Conservation (phyloP, 495 filamentous ascomycete species). For the Aspergillus ostianus region DNA sequence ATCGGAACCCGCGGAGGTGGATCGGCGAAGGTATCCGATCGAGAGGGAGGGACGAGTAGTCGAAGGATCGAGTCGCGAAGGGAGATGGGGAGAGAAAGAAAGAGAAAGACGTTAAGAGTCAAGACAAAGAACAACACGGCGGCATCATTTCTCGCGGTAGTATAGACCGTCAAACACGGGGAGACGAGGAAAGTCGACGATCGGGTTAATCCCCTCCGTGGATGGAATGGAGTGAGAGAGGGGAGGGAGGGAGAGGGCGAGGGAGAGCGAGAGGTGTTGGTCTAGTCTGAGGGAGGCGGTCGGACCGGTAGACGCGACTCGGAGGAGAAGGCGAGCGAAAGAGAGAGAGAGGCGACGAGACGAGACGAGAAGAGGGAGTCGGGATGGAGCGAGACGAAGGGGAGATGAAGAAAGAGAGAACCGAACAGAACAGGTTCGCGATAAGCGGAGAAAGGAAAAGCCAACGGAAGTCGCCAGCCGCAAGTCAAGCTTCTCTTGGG, state of each 20-base stretch:
- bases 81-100: constrained; percentile 20
- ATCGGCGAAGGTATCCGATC: background rate
- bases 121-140: constrained; percentile 21
- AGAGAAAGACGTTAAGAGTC: constrained; percentile 26
- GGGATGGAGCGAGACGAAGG: constrained; percentile 10
- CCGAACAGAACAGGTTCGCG: constrained; percentile 10
- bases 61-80: constrained; percentile 17
- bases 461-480: constrained; percentile 28
- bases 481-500: constrained; percentile 43
- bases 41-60: constrained; percentile 6
- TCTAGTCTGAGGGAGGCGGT: constrained; percentile 1
- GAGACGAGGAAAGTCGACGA: constrained; percentile 1
- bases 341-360: background rate
- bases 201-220: constrained; percentile 2
- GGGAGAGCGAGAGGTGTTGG: no score
- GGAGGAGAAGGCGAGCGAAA: background rate
- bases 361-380: background rate
- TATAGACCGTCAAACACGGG: constrained; percentile 6
- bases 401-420: constrained; percentile 4
- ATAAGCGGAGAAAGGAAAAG: constrained; percentile 24
- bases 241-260: constrained; percentile 5
- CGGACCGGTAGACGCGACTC: background rate
- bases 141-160: constrained; percentile 34
- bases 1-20: constrained; percentile 1
- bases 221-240: constrained; percentile 3